Evolutionary conservation across 2,329 filamentous ascomycete species (phyloP), one percentile per base, ranked within the genome.

Genomic region (Exophiala sideris): DNA sequence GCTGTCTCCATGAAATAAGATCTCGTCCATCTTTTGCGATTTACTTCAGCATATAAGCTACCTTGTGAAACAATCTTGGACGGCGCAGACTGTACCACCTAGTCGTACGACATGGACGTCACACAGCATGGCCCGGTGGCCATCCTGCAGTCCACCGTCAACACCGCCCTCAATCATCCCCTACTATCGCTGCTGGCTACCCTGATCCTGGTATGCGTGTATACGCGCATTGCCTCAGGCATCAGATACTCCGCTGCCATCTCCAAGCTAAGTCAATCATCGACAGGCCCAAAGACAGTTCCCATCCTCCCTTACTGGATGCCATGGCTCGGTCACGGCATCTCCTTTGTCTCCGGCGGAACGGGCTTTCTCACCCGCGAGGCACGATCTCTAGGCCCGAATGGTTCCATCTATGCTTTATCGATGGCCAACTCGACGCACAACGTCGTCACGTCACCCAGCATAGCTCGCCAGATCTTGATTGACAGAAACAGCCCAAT

Each of bases 251-350:
- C 50, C 7, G 16, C 54, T 1, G 67, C 65, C 39, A 69, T 67
- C 48, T 58, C 59, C n/a, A 63, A 63, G 24, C 61, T 57, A 46
- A 54, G 47, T 16, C 51, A 49, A 33, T 8, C 57, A 60, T 42
- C 45, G 62, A n/a, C 62, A 62, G n/a, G 58, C 64, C 49, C 66
- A 38, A 65, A 65, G 59, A 68, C 68, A 50, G 73, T 80, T 56
- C 77, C 76, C 65, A 67, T 73, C 52, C 60, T 78, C 18, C 80
- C 81, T 24, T 85, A 85, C 67, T 86, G 80, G 79, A 66, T 85
- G 6, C 82, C 83, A 1, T 72, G 78, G 48, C 34, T 85, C 7
- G 79, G 81, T 36, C 80, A 86, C 70, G 71, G 76, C 5, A 61
- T 78, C 38, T 68, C 67, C 16, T 78, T 82, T 60, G 66, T 74